Evolutionary conservation across 1,139 yeast species (phyloP).

Genomic region (Taphrina flavorubra): DNA sequence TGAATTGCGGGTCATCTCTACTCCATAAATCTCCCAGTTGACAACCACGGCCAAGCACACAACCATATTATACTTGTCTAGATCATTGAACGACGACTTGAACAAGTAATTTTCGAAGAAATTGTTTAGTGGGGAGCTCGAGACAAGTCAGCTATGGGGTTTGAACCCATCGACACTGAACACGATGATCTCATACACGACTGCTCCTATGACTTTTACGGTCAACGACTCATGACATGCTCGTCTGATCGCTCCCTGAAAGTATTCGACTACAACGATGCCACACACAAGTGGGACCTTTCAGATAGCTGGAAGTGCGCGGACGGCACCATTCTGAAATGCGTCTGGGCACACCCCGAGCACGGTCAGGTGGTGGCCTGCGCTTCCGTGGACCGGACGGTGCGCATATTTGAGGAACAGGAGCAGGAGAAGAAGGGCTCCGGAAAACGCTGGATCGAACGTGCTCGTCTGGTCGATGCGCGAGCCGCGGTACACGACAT

Average conservation of each 20-base stretch:
- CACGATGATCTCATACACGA: constrained; percentile 92
- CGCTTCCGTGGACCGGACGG: constrained; percentile 86
- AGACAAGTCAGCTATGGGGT: constrained; percentile 10
- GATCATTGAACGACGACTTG: too few relatives aligned
- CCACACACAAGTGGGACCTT: constrained; percentile 65
- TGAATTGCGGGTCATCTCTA: constrained; percentile 14
- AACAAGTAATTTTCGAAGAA: too few relatives aligned
- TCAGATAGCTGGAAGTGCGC: constrained; percentile 95
- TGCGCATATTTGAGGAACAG: constrained; percentile 89
- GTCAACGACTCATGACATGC: constrained; percentile 86
- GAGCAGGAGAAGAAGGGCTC: constrained; percentile 31
- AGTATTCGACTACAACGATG: constrained; percentile 65
- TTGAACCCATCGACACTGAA: constrained; percentile 64
- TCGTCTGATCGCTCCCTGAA: constrained; percentile 91
- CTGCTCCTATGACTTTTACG: constrained; percentile 80
- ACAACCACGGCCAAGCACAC: background rate
- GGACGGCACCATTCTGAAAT: constrained; percentile 79
- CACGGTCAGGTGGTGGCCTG: constrained; percentile 85
- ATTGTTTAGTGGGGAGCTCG: too few relatives aligned
- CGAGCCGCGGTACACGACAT: constrained; percentile 86
- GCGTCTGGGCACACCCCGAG: constrained; percentile 95
- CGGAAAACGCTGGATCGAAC: constrained; percentile 75
- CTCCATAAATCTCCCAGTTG: background rate
- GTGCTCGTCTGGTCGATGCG: constrained; percentile 44
- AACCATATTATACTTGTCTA: too few relatives aligned